phyloP scores from a whole-genome alignment of 2,329 filamentous ascomycete genomes.

The Aspergillus thermomutatus region DNA sequence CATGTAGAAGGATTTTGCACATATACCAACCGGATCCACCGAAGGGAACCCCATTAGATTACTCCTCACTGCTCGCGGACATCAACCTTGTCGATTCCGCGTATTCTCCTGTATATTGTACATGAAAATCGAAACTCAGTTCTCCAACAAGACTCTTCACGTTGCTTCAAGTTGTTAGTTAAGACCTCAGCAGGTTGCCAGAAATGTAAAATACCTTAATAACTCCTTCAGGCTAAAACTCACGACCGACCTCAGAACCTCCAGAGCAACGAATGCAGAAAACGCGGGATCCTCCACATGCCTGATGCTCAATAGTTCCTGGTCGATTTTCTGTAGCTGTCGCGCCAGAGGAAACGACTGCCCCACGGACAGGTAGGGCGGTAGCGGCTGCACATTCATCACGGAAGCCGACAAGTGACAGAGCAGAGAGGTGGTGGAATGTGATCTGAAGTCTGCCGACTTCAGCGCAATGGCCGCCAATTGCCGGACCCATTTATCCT shows the following conservation, averaged over 20 bases:
- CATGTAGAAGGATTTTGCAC: no score
- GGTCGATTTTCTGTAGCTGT: slow-evolving; percentile 55
- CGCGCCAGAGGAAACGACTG: slow-evolving; percentile 57
- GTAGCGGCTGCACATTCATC: slow-evolving; percentile 61
- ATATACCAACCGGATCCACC: no score
- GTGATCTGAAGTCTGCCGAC: slow-evolving; percentile 57
- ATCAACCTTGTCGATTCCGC: slow-evolving; percentile 12
- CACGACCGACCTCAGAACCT: slow-evolving; percentile 48
- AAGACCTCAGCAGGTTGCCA: background rate
- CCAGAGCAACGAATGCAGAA: slow-evolving; percentile 68
- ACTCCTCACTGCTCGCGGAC: background rate
- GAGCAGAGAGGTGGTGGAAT: slow-evolving; percentile 50
- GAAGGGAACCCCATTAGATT: no score
- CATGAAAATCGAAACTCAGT: slow-evolving; percentile 28
- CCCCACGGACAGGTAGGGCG: slow-evolving; percentile 64
- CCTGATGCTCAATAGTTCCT: slow-evolving; percentile 56
- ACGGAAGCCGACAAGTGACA: slow-evolving; percentile 66
- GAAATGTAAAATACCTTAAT: slow-evolving; percentile 22
- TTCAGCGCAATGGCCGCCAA: slow-evolving; percentile 54
- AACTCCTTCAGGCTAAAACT: slow-evolving; percentile 27
- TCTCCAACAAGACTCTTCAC: slow-evolving; percentile 31
- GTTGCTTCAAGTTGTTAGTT: slow-evolving; percentile 18
- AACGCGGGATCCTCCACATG: slow-evolving; percentile 69
- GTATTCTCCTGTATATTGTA: slow-evolving; percentile 1
- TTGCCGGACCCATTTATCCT: slow-evolving; percentile 55